Base-by-base conservation (phyloP, 495 filamentous ascomycete species). In the Xylaria bambusicola region DNA sequence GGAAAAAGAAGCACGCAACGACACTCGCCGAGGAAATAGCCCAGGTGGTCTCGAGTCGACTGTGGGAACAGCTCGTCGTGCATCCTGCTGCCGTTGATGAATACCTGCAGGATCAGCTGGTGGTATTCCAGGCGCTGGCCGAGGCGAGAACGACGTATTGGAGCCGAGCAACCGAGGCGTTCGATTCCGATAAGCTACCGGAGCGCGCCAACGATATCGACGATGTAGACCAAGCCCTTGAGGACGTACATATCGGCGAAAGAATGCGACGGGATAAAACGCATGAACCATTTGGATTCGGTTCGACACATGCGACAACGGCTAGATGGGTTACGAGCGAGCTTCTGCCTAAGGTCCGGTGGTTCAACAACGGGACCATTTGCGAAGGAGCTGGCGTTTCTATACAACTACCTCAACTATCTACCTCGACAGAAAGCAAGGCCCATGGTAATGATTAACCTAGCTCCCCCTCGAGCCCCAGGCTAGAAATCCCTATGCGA, bases 101-200 rank as follows among this genome's bases (percentile, higher is more conserved):
- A 66, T 76, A 85, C 63, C 82, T 93, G 68, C 82, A 89, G 69
- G 92, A 95, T 71, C 92, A 95, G 65, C 64, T 95, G 49, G 83
- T 93, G 1, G 79, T 94, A 3, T 95, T 93, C 65, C 90, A 95
- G 67, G 88, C 87, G 26, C 73, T 96, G 42, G 87, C 84, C 10
- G 71, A 81, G 36, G 86, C 85, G 1, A 69, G 60, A 21, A 81
- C 81, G 40, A 71, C 65, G 15, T 77, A 77, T 38, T 59, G 56
- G 56, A 36, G 35, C 24, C 17, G 38, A 27, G 51, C 21, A 26
- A 49, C 31, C 27, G 51, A 55, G 24, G 44, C 29, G 24, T 33
- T 2, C 21, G 62, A 67, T 21, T 58, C 64, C 58, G 46, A 46
- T 18, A 42, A 63, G 26, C 53, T 17, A 8, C 47, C 68, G 17